These are phyloP conservation scores for Cryphonectria naterciae DNA, from an alignment of 2,329 filamentous ascomycete genomes.

Conservation along the genomic window DNA sequence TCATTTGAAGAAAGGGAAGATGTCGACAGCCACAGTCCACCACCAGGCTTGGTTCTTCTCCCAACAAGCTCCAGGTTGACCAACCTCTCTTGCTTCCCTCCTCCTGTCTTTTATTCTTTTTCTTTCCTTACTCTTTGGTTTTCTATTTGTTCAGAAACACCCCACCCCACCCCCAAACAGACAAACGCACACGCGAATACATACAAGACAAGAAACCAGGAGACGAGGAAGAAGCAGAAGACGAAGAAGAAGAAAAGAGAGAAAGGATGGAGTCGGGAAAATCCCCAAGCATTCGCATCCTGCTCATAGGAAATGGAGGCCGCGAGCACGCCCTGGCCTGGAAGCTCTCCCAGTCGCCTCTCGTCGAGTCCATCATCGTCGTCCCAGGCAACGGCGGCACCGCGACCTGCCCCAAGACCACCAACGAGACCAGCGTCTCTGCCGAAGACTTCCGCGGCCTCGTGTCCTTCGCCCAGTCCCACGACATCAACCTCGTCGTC, in stretches of 20 bases:
- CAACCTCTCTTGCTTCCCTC: neutral
- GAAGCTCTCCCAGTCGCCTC: conserved; percentile 84
- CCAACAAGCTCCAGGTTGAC: conserved; percentile 19
- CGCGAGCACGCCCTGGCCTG: conserved; percentile 93
- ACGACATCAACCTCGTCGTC: conserved; percentile 79
- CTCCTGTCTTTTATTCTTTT: conserved; percentile 7
- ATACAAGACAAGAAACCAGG: neutral
- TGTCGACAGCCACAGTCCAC: conserved; percentile 23
- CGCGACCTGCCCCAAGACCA: conserved; percentile 68
- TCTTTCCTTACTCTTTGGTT: neutral
- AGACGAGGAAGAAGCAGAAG: neutral
- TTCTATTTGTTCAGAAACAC: neutral
- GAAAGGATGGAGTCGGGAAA: conserved; percentile 31
- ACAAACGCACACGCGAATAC: neutral
- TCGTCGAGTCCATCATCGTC: conserved; percentile 74
- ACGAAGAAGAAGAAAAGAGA: too few species aligned
- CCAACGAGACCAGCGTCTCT: conserved; percentile 71
- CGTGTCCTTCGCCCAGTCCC: conserved; percentile 72
- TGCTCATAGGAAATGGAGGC: conserved; percentile 91
- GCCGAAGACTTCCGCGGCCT: conserved; percentile 79
- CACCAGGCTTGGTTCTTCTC: conserved; percentile 20
- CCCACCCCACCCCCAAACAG: too few species aligned
- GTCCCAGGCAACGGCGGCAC: conserved; percentile 89
- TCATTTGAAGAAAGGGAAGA: conserved; percentile 18
- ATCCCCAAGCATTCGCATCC: conserved; percentile 62